These are phyloP conservation scores for Sicyos edulis DNA, from an alignment of 306 rosid species.

Conservation along the genomic window DNA sequence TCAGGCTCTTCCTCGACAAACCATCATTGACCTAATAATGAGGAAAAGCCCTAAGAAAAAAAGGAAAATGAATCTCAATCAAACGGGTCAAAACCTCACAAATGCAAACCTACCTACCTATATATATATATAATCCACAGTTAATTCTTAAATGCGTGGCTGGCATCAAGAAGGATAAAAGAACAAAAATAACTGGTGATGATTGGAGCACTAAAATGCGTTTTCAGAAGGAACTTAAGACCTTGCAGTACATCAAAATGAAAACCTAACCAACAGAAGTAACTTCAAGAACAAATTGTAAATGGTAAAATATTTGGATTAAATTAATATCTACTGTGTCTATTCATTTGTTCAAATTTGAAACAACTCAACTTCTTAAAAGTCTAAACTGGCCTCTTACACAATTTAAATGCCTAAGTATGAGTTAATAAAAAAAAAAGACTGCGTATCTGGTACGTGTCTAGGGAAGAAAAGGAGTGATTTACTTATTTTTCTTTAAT, in stretches of 20 bases:
- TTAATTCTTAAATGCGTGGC: background rate
- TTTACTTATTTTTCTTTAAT: conserved; percentile 92
- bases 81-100: too few relatives aligned
- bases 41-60: too few relatives aligned
- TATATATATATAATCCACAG: too few relatives aligned
- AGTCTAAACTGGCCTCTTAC: background rate
- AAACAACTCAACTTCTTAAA: conserved; percentile 11
- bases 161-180: background rate
- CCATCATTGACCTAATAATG: too few relatives aligned
- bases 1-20: too few relatives aligned
- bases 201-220: background rate
- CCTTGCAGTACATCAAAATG: background rate
- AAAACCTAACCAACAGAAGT: too few relatives aligned
- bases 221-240: background rate
- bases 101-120: too few relatives aligned
- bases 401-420: too few relatives aligned
- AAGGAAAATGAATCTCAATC: too few relatives aligned
- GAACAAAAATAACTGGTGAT: background rate
- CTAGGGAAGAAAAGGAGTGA: background rate
- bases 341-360: conserved; percentile 2
- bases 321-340: background rate
- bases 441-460: too few relatives aligned
- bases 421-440: too few relatives aligned
- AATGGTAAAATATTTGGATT: background rate
- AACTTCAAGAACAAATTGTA: background rate